Base-by-base conservation (phyloP, 495 filamentous ascomycete genomes). In the Tuber borchii region DNA sequence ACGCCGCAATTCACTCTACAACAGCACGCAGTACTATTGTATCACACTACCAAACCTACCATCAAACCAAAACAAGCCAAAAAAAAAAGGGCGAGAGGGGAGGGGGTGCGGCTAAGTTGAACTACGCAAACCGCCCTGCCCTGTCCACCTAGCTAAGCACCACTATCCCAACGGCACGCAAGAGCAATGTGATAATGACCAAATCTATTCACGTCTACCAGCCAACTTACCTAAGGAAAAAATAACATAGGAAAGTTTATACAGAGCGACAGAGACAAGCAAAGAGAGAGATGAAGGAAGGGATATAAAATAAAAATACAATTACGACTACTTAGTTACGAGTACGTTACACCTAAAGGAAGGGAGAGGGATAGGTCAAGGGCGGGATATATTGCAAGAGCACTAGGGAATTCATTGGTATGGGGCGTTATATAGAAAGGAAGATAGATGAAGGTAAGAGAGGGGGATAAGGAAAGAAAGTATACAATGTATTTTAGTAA, bases 121-220 rank as follows among this genome's bases (percentile, higher is more conserved):
- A 42, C 42, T 46, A 19, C 44, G 16, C 16, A 48, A 48, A 48
- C 19, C 2, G 22, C 19, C 46, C 46, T 42, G 9, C 9, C 42
- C 19, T 20, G 19, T 48, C 46, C 46, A 48, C 46, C 46, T 1
- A 48, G 19, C 46, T 4, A 22, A 48, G 46, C 20, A 22, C 46
- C 20, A n/a, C 48, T 6, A 12, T n/a, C 0, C 48, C 1, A n/a
- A 51, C 20, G 20, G 22, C 8, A 10, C 6, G 20, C 48, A n/a
- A 51, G 22, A n/a, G 26, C 9, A 26, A 56, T 10, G 9, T 12
- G 8, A 7, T 48, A 65, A 12, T 1, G 14, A 65, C 56, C n/a
- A 65, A 65, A 65, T 65, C 26, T 65, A 65, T 65, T 65, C 56
- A 65, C 56, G 14, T 65, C 56, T 5, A 65, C 56, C 56, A 65